Evolutionary conservation across 2,329 filamentous ascomycete genomes (phyloP).

Genomic region (Aschersonia sp.): DNA sequence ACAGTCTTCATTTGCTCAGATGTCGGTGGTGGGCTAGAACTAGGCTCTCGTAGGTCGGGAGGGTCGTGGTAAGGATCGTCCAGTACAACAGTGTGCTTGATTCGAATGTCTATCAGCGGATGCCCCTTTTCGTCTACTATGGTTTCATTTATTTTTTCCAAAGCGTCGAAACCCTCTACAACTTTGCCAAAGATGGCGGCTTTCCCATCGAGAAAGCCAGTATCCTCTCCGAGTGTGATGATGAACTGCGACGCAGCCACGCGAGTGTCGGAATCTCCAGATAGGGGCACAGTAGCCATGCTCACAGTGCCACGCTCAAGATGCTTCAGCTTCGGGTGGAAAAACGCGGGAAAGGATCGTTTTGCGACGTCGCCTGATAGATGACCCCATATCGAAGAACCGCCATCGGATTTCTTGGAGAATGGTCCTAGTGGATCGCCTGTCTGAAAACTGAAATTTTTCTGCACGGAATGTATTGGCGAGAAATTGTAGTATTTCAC

Average conservation of each 20-base stretch:
- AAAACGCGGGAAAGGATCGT: slow-evolving; percentile 69
- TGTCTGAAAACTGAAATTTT: slow-evolving; percentile 91
- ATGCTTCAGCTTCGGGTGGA: slow-evolving; percentile 81
- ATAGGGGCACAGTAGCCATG: slow-evolving; percentile 80
- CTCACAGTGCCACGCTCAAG: slow-evolving; percentile 82
- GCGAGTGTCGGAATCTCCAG: slow-evolving; percentile 64
- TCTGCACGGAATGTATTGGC: slow-evolving; percentile 82
- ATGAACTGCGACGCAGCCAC: slow-evolving; percentile 88
- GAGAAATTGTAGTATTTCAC: slow-evolving; percentile 98
- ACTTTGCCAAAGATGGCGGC: slow-evolving; percentile 93
- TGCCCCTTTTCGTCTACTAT: slow-evolving; percentile 78
- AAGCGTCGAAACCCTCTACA: slow-evolving; percentile 84
- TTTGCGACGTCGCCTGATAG: slow-evolving; percentile 52
- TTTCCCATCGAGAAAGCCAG: slow-evolving; percentile 84
- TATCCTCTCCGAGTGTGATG: slow-evolving; percentile 76
- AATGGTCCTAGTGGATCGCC: slow-evolving; percentile 86
- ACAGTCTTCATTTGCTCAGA: slow-evolving; percentile 82
- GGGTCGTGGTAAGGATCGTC: slow-evolving; percentile 90
- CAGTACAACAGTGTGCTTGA: slow-evolving; percentile 81
- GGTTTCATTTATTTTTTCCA: slow-evolving; percentile 85
- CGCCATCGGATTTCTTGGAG: slow-evolving; percentile 76
- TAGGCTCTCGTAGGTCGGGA: slow-evolving; percentile 58
- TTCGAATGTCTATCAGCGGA: slow-evolving; percentile 85
- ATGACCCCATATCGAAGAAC: slow-evolving; percentile 83
- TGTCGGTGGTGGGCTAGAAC: slow-evolving; percentile 65